These are phyloP conservation scores for Cutaneotrichosporon cyanovorans DNA, from an alignment of 1,284 basidiomycete genomes.

Conservation along the genomic window DNA sequence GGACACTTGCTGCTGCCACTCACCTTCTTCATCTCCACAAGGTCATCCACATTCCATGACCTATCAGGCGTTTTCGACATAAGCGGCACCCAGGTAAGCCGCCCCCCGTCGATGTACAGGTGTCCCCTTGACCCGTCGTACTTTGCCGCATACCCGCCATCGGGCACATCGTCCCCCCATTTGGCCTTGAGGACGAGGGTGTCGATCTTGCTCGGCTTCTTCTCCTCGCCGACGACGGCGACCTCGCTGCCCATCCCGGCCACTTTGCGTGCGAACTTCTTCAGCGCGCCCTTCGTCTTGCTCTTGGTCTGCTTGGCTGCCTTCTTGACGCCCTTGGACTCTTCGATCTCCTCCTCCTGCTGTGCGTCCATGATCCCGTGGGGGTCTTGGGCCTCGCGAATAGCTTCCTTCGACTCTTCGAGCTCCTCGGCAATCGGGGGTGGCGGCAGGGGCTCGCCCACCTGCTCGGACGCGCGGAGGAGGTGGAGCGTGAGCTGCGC, in stretches of 20 bases:
- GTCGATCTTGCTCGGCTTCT: slow-evolving; percentile 2
- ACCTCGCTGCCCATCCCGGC: slow-evolving; percentile 8
- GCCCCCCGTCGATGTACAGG: slow-evolving; percentile 6
- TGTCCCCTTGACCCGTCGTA: neutral
- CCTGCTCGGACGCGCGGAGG: slow-evolving; percentile 50
- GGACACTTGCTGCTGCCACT: too few relatives aligned
- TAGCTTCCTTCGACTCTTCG: slow-evolving; percentile 29
- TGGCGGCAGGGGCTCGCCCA: slow-evolving; percentile 37
- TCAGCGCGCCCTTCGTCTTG: neutral
- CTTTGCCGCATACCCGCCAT: slow-evolving; percentile 2
- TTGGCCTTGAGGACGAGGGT: slow-evolving; percentile 2
- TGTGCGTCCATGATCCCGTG: slow-evolving; percentile 28
- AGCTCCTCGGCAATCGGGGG: slow-evolving; percentile 40
- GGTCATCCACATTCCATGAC: slow-evolving; percentile 9
- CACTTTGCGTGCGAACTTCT: neutral
- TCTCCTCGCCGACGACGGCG: slow-evolving; percentile 4
- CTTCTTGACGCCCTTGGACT: slow-evolving; percentile 27
- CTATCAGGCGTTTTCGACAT: slow-evolving; percentile 2
- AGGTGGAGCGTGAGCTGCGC: slow-evolving; percentile 54
- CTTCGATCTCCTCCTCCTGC: neutral
- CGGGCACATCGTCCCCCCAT: slow-evolving; percentile 8
- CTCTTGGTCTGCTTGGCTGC: slow-evolving; percentile 33
- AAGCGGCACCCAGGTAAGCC: slow-evolving; percentile 3
- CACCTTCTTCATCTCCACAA: slow-evolving; percentile 13
- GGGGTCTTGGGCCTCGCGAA: slow-evolving; percentile 32